Evolutionary conservation across 2,329 filamentous ascomycete genomes (phyloP).

Genomic region (Colletotrichum noveboracense): DNA sequence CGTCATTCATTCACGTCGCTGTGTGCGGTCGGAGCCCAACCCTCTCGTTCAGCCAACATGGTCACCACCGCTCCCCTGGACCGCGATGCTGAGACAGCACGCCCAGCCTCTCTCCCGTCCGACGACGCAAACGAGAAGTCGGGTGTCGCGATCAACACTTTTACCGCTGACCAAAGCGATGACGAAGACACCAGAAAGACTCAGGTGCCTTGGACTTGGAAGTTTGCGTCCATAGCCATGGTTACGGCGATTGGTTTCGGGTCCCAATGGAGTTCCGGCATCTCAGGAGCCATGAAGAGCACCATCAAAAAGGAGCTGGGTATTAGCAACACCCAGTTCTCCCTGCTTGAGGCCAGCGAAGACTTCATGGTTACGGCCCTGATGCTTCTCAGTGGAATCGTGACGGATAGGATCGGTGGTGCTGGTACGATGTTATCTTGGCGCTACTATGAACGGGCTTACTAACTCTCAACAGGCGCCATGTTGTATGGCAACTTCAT

Average conservation of each 20-base stretch:
- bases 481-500: constrained; percentile 48
- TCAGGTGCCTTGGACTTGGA: constrained; percentile 9
- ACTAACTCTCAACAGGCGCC: not conserved
- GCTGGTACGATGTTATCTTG: constrained; percentile 40
- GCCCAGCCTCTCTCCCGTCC: not conserved
- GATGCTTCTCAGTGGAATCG: constrained; percentile 57
- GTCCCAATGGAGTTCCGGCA: constrained; percentile 62
- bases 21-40: not conserved
- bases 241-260: constrained; percentile 64
- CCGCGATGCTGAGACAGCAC: not conserved
- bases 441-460: rapidly evolving
- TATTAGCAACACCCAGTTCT: constrained; percentile 65
- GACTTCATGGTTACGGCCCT: constrained; percentile 66
- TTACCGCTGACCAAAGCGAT: not conserved
- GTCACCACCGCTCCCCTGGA: not conserved
- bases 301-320: constrained; percentile 65
- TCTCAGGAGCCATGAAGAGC: constrained; percentile 65
- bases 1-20: not conserved
- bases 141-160: not conserved
- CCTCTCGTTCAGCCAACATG: not conserved
- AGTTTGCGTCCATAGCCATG: constrained; percentile 46
- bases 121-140: not conserved
- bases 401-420: constrained; percentile 65
- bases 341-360: constrained; percentile 63
- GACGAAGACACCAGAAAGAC: not conserved